These are phyloP conservation scores for Solanum chmielewskii DNA, from an alignment of 257 asterid species.

Conservation along the genomic window DNA sequence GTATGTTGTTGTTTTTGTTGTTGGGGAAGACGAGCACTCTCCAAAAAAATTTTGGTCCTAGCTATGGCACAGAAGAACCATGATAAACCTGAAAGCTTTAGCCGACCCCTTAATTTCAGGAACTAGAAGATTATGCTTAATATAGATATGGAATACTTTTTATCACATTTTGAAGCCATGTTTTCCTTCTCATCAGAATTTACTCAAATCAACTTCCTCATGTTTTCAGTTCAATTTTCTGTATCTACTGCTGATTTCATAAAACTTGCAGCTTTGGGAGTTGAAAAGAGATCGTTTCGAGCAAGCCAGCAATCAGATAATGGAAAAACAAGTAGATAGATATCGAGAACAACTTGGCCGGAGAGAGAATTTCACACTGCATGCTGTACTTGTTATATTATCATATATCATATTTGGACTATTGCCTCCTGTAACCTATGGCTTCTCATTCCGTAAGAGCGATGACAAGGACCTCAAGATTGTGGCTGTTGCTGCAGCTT, in stretches of 20 bases:
- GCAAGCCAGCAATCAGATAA: constrained; percentile 20
- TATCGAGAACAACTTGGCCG: constrained; percentile 61
- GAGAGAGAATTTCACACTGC: constrained; percentile 50
- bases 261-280: constrained; percentile 59
- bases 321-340: constrained; percentile 27
- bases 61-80: not conserved
- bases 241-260: not conserved
- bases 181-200: not conserved
- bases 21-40: not conserved
- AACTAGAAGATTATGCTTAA: not conserved
- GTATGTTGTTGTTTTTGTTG: not conserved
- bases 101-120: not conserved
- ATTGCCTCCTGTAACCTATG: constrained; percentile 50
- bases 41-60: not conserved
- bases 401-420: constrained; percentile 64
- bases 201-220: not conserved
- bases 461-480: constrained; percentile 67
- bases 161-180: not conserved
- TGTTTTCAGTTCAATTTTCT: not conserved
- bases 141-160: not conserved
- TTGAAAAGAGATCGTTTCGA: constrained; percentile 27
- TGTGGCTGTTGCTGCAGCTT: constrained; percentile 39
- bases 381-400: constrained; percentile 30
- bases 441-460: constrained; percentile 52
- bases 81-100: not conserved